phyloP scores from a whole-genome alignment of 2,329 filamentous ascomycete species.

The Colletotrichum falcatum region DNA sequence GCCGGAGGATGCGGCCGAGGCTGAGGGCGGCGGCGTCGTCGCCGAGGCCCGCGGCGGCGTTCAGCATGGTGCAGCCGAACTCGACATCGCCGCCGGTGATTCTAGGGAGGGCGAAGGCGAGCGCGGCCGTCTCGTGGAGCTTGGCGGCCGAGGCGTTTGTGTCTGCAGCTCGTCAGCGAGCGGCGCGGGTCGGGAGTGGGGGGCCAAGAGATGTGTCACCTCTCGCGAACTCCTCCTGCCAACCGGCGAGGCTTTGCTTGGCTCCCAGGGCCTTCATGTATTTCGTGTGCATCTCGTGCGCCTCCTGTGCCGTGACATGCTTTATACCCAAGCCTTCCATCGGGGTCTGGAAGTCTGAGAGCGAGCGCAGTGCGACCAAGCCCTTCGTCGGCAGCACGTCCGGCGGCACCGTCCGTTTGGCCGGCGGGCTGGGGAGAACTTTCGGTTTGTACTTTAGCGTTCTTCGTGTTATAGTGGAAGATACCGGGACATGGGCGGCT shows the following conservation, averaged over 20 bases:
- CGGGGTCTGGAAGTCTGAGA: constrained; percentile 6
- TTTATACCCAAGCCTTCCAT: background rate
- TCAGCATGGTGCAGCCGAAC: constrained; percentile 44
- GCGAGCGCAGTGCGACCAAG: background rate
- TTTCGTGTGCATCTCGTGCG: constrained; percentile 23
- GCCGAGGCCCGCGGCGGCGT: constrained; percentile 49
- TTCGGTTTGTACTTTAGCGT: constrained; percentile 10
- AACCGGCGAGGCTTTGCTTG: background rate
- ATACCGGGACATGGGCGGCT: background rate
- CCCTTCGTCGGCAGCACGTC: background rate
- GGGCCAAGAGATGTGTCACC: constrained; percentile 1
- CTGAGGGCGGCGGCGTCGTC: constrained; percentile 48
- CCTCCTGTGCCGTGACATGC: background rate
- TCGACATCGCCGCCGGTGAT: constrained; percentile 4
- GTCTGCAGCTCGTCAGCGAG: constrained; percentile 17
- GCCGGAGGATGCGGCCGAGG: constrained; percentile 13
- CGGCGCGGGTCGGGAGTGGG: background rate
- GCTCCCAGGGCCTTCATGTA: constrained; percentile 2
- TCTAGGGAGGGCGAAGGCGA: background rate
- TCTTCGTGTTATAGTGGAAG: background rate
- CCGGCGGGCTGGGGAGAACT: background rate
- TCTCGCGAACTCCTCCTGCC: constrained; percentile 14
- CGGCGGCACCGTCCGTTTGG: background rate
- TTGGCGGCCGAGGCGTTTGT: background rate
- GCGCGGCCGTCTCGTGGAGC: constrained; percentile 24